Evolutionary conservation across 352 stramenopile species (phyloP).

Genomic region (Globisporangium lucens): DNA sequence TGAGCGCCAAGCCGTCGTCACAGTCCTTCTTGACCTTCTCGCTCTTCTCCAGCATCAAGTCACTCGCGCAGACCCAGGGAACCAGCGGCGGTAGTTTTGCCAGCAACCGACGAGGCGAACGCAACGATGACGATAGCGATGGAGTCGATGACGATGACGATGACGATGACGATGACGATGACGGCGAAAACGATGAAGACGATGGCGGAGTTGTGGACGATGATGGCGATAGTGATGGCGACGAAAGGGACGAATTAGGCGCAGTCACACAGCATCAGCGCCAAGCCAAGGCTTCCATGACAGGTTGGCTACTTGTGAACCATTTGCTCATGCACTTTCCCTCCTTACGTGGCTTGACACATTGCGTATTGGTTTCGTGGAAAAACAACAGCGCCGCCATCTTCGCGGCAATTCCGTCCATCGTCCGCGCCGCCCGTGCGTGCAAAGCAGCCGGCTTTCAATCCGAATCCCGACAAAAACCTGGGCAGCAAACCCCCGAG

Average conservation of each 20-base stretch:
- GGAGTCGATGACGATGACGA: slow-evolving; percentile 37
- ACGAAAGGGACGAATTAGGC: slow-evolving; percentile 32
- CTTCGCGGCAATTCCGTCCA: slow-evolving; percentile 36
- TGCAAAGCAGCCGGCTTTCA: slow-evolving; percentile 21
- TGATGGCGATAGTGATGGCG: slow-evolving; percentile 7
- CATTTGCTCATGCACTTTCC: not conserved
- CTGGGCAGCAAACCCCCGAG: slow-evolving; percentile 6
- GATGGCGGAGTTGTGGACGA: slow-evolving; percentile 10
- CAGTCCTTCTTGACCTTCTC: not conserved
- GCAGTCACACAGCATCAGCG: slow-evolving; percentile 23
- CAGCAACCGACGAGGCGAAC: slow-evolving; percentile 12
- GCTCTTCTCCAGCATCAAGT: slow-evolving; percentile 1
- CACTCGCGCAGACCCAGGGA: not conserved
- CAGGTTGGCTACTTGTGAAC: not conserved
- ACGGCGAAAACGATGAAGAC: slow-evolving; percentile 35
- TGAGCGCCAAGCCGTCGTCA: slow-evolving; percentile 44
- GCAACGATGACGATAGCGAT: slow-evolving; percentile 24
- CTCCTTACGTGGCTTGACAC: not conserved
- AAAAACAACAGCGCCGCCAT: not conserved
- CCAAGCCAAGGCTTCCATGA: not conserved
- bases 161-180: slow-evolving; percentile 26
- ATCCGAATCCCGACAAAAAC: slow-evolving; percentile 8
- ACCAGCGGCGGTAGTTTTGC: not conserved
- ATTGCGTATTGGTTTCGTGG: not conserved
- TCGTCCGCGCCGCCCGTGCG: slow-evolving; percentile 53